phyloP scores from a whole-genome alignment of 108 stramenopile species.

The Nitzschia sp. region DNA sequence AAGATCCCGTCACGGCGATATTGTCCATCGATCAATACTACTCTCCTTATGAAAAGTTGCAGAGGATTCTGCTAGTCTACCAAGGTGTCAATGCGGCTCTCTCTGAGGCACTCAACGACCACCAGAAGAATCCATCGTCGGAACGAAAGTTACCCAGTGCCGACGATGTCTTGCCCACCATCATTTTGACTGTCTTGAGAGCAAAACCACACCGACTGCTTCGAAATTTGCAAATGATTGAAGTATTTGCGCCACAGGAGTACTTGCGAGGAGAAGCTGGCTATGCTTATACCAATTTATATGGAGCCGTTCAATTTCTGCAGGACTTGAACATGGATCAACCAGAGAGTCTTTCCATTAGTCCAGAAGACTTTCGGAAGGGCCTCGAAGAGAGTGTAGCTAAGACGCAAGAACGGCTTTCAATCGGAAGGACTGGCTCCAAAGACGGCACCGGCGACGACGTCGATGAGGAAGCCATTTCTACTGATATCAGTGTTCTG shows the following conservation, averaged over 20 bases:
- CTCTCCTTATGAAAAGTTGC: constrained; percentile 75
- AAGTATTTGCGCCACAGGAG: constrained; percentile 59
- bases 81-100: constrained; percentile 64
- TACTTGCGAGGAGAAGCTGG: constrained; percentile 78
- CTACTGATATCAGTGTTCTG: constrained; percentile 35
- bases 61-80: constrained; percentile 59
- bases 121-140: constrained; percentile 6
- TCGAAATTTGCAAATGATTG: constrained; percentile 58
- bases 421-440: not conserved
- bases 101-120: constrained; percentile 45
- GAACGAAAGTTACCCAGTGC: constrained; percentile 57
- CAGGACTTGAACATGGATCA: constrained; percentile 57
- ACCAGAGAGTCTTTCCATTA: constrained; percentile 48
- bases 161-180: constrained; percentile 81
- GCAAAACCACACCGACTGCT: constrained; percentile 48
- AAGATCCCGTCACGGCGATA: constrained; percentile 51
- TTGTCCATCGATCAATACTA: constrained; percentile 51
- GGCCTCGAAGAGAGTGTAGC: constrained; percentile 49
- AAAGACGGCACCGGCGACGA: not conserved
- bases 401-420: constrained; percentile 13
- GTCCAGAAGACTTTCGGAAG: constrained; percentile 54
- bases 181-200: constrained; percentile 69
- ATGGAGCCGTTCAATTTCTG: constrained; percentile 83
- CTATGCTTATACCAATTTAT: constrained; percentile 84
- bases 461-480: constrained; percentile 10